Base-by-base conservation (phyloP, 495 filamentous ascomycete species). In the Hypoxylon crocopeplum region DNA sequence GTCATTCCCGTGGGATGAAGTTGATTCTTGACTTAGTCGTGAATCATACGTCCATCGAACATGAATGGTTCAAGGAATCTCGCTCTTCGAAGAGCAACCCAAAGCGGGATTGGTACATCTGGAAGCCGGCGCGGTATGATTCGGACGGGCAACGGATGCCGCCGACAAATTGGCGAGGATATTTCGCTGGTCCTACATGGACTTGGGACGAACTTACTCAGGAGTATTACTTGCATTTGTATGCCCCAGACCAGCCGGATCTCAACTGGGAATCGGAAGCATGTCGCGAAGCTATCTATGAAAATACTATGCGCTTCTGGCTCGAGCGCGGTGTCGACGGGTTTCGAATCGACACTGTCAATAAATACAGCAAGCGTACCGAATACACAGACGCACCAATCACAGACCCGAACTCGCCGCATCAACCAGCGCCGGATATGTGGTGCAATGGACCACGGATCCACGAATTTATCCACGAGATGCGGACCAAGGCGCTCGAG, bases 21-120 rank as follows among this genome's bases (percentile, higher is more conserved):
- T 67, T 91, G 21, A 76, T 91, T 11, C 82, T 92, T 68, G 88
- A 92, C 67, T 70, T 91, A 17, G 88, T 92, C 0, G 82, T 90
- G 30, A 92, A 92, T 61, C 89, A 92, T 69, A 90, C 87, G n/a
- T 86, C 82, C n/a, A 84, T 89, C 52, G 79, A 90, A 72, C 87
- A 90, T 61, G 78, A 79, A 22, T 92, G 89, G 88, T 92, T 92
- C 71, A 75, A 83, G 59, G 79, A 89, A 47, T 87, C 86, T 5
- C 76, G 84, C 38, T 81, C 78, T 13, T 84, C 82, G 15, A 86
- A 77, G 57, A 74, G 81, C 44, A 86, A 78, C 55, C 71, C 82
- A 32, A 90, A 88, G 66, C 75, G 84, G 1, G 80, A 90, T 66
- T 91, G 84, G 83, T 91, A 92, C 63, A 82, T 91, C 59, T 91